Evolutionary conservation across 169 alveolate genomes (phyloP).

Genomic region (Plasmodium coatneyi): DNA sequence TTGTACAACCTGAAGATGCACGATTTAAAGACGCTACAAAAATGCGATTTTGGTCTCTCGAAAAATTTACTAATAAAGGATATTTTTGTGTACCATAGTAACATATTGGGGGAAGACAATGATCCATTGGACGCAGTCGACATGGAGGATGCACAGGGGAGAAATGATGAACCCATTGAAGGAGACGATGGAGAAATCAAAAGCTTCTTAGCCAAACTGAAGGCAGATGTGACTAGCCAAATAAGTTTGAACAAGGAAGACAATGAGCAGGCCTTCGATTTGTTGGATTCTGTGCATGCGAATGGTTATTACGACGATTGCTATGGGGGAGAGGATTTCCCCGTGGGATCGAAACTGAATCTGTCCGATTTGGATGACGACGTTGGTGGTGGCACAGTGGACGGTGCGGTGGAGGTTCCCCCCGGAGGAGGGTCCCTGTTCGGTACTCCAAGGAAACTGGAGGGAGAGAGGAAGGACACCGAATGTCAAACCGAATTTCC

Average conservation of each 20-base stretch:
- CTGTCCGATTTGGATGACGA: background rate
- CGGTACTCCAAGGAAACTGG: constrained; percentile 2
- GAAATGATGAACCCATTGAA: background rate
- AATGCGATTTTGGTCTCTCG: constrained; percentile 39
- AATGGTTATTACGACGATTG: background rate
- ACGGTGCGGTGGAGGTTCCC: background rate
- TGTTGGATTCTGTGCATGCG: constrained; percentile 24
- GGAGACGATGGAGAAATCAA: background rate
- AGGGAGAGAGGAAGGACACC: constrained; percentile 21
- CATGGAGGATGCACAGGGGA: background rate
- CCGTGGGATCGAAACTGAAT: background rate
- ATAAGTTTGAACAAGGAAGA: background rate
- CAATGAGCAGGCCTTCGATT: constrained; percentile 29
- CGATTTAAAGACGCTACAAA: constrained; percentile 37
- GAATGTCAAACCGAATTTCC: constrained; percentile 62
- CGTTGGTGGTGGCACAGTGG: background rate
- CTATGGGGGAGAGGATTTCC: constrained; percentile 1
- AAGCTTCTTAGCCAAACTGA: background rate
- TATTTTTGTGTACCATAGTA: constrained; percentile 24
- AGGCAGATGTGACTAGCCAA: constrained; percentile 8
- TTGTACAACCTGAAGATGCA: constrained; percentile 60
- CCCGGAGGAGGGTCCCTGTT: background rate
- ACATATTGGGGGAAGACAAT: background rate
- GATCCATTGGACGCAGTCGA: background rate
- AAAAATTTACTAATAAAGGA: constrained; percentile 50